These are phyloP conservation scores for Castanospermum australe DNA, from an alignment of 306 rosid genomes.

Conservation along the genomic window DNA sequence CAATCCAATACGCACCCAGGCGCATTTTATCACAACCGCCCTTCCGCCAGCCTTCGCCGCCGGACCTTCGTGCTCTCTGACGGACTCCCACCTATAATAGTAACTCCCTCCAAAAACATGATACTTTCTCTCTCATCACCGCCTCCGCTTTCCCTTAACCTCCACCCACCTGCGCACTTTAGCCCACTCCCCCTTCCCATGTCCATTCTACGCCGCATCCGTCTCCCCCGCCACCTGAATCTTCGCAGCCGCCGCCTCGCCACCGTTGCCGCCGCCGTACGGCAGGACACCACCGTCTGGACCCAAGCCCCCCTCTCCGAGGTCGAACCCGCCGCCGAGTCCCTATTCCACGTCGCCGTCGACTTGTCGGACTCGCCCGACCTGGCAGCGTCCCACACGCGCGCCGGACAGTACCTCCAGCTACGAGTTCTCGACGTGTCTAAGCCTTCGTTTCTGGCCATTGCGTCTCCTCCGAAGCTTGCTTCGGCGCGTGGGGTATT, in stretches of 20 bases:
- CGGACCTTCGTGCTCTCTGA: constrained; percentile 25
- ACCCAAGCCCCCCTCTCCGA: constrained; percentile 68
- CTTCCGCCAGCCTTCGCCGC: constrained; percentile 28
- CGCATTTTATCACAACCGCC: constrained; percentile 30
- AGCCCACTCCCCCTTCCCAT: constrained; percentile 58
- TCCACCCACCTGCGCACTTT: constrained; percentile 65
- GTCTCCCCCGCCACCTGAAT: constrained; percentile 21
- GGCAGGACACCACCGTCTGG: constrained; percentile 84
- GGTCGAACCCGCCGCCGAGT: constrained; percentile 75
- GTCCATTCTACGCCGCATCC: constrained; percentile 78
- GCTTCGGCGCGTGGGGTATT: constrained; percentile 56
- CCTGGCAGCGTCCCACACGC: constrained; percentile 65
- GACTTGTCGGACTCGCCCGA: constrained; percentile 84
- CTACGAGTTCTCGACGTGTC: constrained; percentile 53
- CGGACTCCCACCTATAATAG: constrained; percentile 1
- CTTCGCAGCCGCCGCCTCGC: constrained; percentile 38
- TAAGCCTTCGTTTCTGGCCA: constrained; percentile 83
- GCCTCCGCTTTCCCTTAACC: constrained; percentile 25
- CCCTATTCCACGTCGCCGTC: constrained; percentile 78
- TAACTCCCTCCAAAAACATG: constrained; percentile 35
- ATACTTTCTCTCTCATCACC: constrained; percentile 34
- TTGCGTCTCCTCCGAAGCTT: constrained; percentile 85
- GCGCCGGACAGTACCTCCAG: constrained; percentile 92
- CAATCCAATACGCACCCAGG: constrained; percentile 14
- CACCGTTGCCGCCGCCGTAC: constrained; percentile 58